phyloP scores from a whole-genome alignment of 495 filamentous ascomycete species.

The Annulohypoxylon stygium region DNA sequence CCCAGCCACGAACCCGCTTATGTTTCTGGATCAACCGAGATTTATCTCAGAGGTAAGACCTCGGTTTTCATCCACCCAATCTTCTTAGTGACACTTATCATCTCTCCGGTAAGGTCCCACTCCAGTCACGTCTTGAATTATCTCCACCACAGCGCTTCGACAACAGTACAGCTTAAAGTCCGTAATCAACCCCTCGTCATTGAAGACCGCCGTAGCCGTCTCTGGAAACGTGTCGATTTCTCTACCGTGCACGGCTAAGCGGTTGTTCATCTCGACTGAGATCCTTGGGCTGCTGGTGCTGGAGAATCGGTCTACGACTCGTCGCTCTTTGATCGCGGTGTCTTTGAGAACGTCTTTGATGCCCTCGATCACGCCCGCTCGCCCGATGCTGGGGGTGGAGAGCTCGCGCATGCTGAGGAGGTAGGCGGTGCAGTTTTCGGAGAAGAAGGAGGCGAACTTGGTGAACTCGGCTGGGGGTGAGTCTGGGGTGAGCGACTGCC shows the following conservation, averaged over 20 bases:
- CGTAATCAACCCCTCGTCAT: conserved; percentile 30
- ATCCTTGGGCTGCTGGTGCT: conserved; percentile 16
- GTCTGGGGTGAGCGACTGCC: conserved; percentile 19
- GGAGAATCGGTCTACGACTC: conserved; percentile 23
- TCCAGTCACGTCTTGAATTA: conserved; percentile 37
- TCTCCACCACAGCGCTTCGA: conserved; percentile 27
- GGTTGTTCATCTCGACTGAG: conserved; percentile 32
- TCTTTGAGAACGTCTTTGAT: conserved; percentile 7
- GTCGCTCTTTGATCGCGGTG: conserved; percentile 20
- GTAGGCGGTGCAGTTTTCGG: conserved; percentile 35
- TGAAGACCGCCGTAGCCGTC: conserved; percentile 26
- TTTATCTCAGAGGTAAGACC: background rate
- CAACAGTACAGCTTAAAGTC: conserved; percentile 35
- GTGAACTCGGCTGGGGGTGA: conserved; percentile 30
- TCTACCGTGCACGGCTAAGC: conserved; percentile 10
- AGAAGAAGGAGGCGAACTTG: conserved; percentile 35
- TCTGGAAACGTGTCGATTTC: conserved; percentile 18
- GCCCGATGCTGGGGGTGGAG: conserved; percentile 19
- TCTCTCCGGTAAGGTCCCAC: conserved; percentile 25
- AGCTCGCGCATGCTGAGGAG: conserved; percentile 43
- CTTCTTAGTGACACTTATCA: background rate
- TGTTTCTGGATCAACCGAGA: background rate
- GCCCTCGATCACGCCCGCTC: conserved; percentile 17
- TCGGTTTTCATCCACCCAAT: background rate
- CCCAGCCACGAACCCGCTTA: conserved; percentile 3